phyloP scores from a whole-genome alignment of 768 basidiomycete genomes.

The Suillus placidus region DNA sequence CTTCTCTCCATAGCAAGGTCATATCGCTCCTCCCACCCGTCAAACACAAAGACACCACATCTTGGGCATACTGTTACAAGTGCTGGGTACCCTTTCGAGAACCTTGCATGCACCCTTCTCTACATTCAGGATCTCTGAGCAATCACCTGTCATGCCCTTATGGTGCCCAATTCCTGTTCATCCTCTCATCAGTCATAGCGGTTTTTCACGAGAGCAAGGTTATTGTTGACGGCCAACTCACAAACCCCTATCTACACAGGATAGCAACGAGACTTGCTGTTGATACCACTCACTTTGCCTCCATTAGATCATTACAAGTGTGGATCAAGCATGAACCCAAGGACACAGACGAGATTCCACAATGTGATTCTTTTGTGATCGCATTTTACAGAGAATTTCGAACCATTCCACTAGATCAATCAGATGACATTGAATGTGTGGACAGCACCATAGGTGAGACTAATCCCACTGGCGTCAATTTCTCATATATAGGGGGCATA shows the following conservation, averaged over 20 bases:
- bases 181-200: not conserved
- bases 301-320: not conserved
- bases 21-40: not conserved
- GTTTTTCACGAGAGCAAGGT: not conserved
- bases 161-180: not conserved
- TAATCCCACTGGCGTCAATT: no score
- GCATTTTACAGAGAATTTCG: not conserved
- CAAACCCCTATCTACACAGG: not conserved
- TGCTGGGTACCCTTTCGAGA: slow-evolving; percentile 16
- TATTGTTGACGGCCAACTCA: not conserved
- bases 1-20: not conserved
- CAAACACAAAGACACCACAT: not conserved
- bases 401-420: not conserved
- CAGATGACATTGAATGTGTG: no score
- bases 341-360: not conserved
- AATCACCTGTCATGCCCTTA: not conserved
- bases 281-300: not conserved
- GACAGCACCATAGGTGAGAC: no score
- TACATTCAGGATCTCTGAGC: not conserved
- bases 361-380: not conserved
- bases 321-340: not conserved
- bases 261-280: not conserved
- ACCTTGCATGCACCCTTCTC: slow-evolving; percentile 10
- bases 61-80: slow-evolving; percentile 10
- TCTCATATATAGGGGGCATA: no score